Evolutionary conservation across 2,329 filamentous ascomycete species (phyloP), one percentile per base, ranked within the genome.

Genomic region (Elsinoe fawcettii): DNA sequence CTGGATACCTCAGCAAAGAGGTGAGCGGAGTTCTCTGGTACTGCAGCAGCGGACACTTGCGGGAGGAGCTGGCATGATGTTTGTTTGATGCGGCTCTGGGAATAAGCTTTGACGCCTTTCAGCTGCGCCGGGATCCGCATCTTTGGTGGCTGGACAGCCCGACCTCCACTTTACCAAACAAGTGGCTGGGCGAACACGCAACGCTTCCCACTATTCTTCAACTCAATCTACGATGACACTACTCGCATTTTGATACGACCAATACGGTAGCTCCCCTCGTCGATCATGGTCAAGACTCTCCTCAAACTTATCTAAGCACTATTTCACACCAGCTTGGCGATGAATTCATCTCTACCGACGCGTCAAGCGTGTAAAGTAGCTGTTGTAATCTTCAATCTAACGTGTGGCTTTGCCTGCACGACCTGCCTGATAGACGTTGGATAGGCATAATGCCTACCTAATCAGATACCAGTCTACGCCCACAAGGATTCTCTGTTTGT

Each of bases 251-350:
- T 44, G 41, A 44, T 44, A 72, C 92, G 92, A 74, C 92, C 92
- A 58, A 87, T 77, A 63, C 92, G 89, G 70, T 96, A 92, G 60
- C 90, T 83, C 63, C 91, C 88, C 80, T 97, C 91, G 68, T 93
- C 96, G 18, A 97, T 44, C 39, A n/a, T 44, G 39, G 14, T 44
- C 39, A 44, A 44, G 39, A 25, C 27, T 25, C 25, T 12, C n/a
- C 2, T 32, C 23, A 51, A 18, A 22, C 8, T 32, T 34, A 18
- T 32, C 25, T 18, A 51, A 51, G 23, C 44, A 49, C 27, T 34
- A 49, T 51, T 32, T 14, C 14, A 32, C 16, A 20, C 14, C 46
- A 25, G n/a, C 46, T 51, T 34, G 46, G 46, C 46, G 25, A 18
- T 11, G 16, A 18, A 4, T 6, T 32, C 2, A n/a, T 18, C 23